Conservation (phyloP, 306 rosid species). For the Begonia loranthoides region DNA sequence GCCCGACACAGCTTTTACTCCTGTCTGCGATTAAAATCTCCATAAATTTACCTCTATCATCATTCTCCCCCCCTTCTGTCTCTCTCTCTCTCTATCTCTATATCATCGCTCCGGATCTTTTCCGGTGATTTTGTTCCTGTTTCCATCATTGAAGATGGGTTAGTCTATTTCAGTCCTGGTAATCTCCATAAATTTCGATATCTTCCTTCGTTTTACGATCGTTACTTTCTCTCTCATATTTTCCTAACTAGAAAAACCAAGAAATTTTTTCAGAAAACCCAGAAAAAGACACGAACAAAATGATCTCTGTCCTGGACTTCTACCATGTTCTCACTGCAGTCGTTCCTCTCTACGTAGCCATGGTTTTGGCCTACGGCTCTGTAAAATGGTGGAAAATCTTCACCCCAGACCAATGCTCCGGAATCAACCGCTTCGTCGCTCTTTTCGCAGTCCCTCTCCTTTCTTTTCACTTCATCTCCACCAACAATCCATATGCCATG, state of each 20-base stretch:
- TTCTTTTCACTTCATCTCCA: constrained; percentile 40
- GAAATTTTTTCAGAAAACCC: background rate
- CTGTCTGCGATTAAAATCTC: background rate
- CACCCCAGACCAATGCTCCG: constrained; percentile 40
- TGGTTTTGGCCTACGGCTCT: background rate
- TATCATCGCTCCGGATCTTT: background rate
- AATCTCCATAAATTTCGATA: no score
- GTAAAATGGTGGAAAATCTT: constrained; percentile 41
- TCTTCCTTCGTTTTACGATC: no score
- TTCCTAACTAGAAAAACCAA: background rate
- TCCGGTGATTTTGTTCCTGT: background rate
- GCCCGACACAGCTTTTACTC: background rate
- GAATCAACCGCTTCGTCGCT: constrained; percentile 44
- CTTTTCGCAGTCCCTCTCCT: constrained; percentile 45
- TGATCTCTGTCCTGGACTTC: constrained; percentile 29
- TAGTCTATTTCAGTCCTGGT: background rate
- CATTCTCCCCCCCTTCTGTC: background rate
- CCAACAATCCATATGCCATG: constrained; percentile 43
- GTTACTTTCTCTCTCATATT: no score
- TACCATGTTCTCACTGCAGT: constrained; percentile 49
- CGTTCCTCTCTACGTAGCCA: constrained; percentile 28
- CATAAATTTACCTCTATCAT: background rate
- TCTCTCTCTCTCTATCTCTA: background rate
- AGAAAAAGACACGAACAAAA: constrained; percentile 1
- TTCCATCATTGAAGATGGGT: background rate